Evolutionary conservation across 306 rosid genomes (phyloP).

Genomic region (Senna siamea): DNA sequence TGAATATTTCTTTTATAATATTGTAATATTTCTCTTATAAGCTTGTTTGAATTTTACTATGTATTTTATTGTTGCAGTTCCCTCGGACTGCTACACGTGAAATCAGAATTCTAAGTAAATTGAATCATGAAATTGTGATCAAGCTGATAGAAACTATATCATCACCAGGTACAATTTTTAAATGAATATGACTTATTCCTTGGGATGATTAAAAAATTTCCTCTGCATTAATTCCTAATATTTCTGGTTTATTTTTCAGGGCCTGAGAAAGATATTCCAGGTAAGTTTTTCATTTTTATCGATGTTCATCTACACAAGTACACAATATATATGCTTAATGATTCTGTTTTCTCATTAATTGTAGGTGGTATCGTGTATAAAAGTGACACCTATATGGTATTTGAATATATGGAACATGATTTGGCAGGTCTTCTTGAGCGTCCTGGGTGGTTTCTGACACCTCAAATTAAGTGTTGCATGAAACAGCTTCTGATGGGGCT

Average conservation of each 20-base stretch:
- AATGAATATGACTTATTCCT: constrained; percentile 17
- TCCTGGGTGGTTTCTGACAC: constrained; percentile 47
- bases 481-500: constrained; percentile 68
- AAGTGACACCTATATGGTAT: constrained; percentile 69
- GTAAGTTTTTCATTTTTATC: constrained; percentile 36
- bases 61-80: constrained; percentile 45
- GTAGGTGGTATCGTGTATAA: constrained; percentile 58
- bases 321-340: too few relatives aligned
- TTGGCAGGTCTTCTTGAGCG: constrained; percentile 66
- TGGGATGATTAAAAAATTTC: background rate
- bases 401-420: constrained; percentile 81
- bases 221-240: constrained; percentile 16
- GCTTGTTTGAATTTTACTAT: background rate
- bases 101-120: constrained; percentile 61
- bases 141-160: constrained; percentile 64
- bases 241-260: constrained; percentile 43
- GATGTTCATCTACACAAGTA: too few relatives aligned
- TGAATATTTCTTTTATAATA: too few relatives aligned
- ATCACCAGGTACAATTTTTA: constrained; percentile 44
- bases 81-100: constrained; percentile 70
- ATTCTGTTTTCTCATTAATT: too few relatives aligned
- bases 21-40: constrained; percentile 1
- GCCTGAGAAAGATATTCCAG: constrained; percentile 58
- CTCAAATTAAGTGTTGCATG: constrained; percentile 56
- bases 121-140: constrained; percentile 62